Base-by-base conservation (phyloP, 805 yeast species). In the Candida methanosorbosa region DNA sequence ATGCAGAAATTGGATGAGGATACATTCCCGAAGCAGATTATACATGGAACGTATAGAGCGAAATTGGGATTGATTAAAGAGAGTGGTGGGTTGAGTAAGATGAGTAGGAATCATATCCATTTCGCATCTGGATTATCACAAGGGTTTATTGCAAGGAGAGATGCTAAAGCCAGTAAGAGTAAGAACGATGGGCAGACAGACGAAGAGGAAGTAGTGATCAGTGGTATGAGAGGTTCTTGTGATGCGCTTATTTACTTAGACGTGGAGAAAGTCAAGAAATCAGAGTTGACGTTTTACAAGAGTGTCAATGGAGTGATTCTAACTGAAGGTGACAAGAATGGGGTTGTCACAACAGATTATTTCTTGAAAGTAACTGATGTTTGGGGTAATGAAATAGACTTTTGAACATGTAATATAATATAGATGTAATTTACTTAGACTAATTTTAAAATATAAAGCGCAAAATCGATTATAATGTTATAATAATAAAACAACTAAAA, bases 41-140 rank as follows among this genome's bases (percentile, higher is more conserved):
- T 85, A 15, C 98, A 92, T 54, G 97, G 97, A 4, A 90, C 97
- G 0, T 75, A 65, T 38, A 36, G 39, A 5, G 51, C 54, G 3
- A 74, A 70, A 20, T 59, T 81, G 44, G 48, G 58, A 1, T 37
- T 50, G 16, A 83, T 83, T 4, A 36, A 68, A n/a, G 34, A 57
- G 18, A 45, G 66, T 4, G 75, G 75, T 0, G 87, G 85, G 0
- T 58, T 92, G 18, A 66, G 68, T 13, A 64, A 58, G 39, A 84
- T 87, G 95, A 59, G 55, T 22, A 63, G 98, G 47, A 80, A 80
- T 43, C 97, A 92, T 54, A 75, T 92, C 14, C 98, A 92, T 58
- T 67, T 90, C 52, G 84, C 97, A 0, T 60, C 73, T 1, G 79
- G 78, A 11, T 44, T 72, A 9, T 68, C 74, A 1, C 59, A 31